Percentiles rank a stretch among this genome's conserved stretches.
Evolutionary conservation across 371 early-diverging fungal genomes (phyloP).

Genomic region (Haplosporangium sp.): DNA sequence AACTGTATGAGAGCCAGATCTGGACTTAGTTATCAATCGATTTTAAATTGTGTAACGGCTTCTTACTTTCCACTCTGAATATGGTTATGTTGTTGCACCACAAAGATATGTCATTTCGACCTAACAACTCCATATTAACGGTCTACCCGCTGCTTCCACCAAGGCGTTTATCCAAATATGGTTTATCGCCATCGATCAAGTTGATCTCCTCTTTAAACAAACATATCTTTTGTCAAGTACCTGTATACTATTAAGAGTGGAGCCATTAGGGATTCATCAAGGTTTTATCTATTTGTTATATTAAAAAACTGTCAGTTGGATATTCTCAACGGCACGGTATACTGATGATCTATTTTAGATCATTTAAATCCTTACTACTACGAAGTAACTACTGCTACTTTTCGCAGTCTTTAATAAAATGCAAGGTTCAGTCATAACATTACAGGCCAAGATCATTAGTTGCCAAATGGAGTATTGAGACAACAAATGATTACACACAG

Average conservation of each 20-base stretch:
- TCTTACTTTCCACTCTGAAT: no score
- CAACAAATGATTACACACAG: background rate
- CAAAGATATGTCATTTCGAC: conserved; percentile 5
- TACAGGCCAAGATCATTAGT: background rate
- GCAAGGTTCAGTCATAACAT: no score
- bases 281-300: no score
- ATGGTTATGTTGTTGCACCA: background rate
- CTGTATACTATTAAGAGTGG: no score
- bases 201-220: background rate
- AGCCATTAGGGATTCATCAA: no score
- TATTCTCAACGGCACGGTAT: background rate
- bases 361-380: no score
- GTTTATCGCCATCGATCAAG: conserved; percentile 3
- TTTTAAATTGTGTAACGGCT: no score
- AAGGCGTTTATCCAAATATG: background rate
- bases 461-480: background rate
- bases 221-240: background rate
- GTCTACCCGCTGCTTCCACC: background rate
- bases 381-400: no score
- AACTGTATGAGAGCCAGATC: background rate
- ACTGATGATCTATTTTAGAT: no score
- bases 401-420: no score
- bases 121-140: background rate
- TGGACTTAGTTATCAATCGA: no score
- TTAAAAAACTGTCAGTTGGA: background rate